A percentile compares a stretch with the other conserved stretches of the same genome.
Evolutionary conservation across 2,329 filamentous ascomycete species (phyloP).

Genomic region (Intubia oerlemansii): DNA sequence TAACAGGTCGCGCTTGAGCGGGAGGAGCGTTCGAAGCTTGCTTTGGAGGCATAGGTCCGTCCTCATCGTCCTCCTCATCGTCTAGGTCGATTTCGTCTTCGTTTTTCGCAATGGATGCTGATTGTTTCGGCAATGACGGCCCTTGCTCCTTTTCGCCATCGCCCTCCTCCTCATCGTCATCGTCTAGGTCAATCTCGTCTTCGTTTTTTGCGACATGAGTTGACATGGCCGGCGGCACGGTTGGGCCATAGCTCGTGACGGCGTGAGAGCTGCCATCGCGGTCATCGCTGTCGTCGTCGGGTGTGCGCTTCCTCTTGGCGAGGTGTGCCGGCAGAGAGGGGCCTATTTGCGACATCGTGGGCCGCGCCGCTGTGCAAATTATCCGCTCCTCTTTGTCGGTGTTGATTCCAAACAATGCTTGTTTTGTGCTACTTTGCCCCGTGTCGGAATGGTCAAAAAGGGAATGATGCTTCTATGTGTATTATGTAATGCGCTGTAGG

Average conservation of each 20-base stretch:
- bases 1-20: background rate
- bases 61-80: slow-evolving; percentile 14
- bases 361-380: too few species aligned
- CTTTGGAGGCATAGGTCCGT: background rate
- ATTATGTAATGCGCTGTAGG: too few species aligned
- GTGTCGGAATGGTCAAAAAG: too few species aligned
- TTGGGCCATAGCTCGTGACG: slow-evolving; percentile 16
- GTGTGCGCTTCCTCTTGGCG: slow-evolving; percentile 37
- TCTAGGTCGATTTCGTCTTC: slow-evolving; percentile 20
- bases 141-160: slow-evolving; percentile 4
- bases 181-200: too few species aligned
- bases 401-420: too few species aligned
- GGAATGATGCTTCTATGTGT: too few species aligned
- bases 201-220: too few species aligned
- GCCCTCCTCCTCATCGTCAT: too few species aligned
- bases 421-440: too few species aligned
- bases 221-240: slow-evolving; percentile 5
- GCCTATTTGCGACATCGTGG: slow-evolving; percentile 44
- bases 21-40: background rate
- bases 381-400: too few species aligned
- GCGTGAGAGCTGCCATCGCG: slow-evolving; percentile 3
- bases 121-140: slow-evolving; percentile 8
- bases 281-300: slow-evolving; percentile 20
- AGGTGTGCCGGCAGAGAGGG: slow-evolving; percentile 49
- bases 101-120: slow-evolving; percentile 12